Base-by-base conservation (phyloP, 352 stramenopile species). In the Chrysophaeum taylorii region DNA sequence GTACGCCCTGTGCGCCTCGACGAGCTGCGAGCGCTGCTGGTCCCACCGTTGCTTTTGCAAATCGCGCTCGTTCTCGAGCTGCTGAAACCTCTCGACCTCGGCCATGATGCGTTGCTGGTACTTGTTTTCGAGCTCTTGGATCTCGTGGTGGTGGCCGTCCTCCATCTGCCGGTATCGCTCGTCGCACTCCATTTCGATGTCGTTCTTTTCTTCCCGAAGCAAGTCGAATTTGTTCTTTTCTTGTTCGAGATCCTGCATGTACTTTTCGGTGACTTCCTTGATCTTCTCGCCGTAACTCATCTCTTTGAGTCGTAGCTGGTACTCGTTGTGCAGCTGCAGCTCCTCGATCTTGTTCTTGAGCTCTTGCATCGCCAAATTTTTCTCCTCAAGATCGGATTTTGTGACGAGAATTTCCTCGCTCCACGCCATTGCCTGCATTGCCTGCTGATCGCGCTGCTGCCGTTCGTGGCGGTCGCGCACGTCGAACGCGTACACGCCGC, bases 231-330 rank as follows among this genome's bases (percentile, higher is more conserved):
- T 86, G 66, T 93, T 90, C 52, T 89, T 85, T 75, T 95, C 90
- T 71, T 94, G 86, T n/a, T 92, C 91, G 35, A 96, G 76, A 68
- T 97, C 91, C 25, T 91, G 84, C 0, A 84, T 91, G 72, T 94
- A 97, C 73, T 94, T 94, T 73, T 96, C 87, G 0, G 86, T 94
- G 0, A 94, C 82, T 70, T 97, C 91, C 74, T 96, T 96, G 60
- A 96, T 93, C 69, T 96, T 95, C 71, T 97, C 91, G 62, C 87
- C 89, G 79, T 95, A 95, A 75, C 94, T 94, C 80, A 97, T 94
- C 71, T 96, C 90, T 67, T 96, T 95, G 36, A 97, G 75, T 1
- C 91, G 84, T 38, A 97, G 76, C 62, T 97, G 89, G 69, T 97
- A 97, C 54, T 97, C 91, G 72, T 96, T 97, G 71, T 97, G 88